Base-by-base conservation (phyloP, 108 stramenopile species). In the Discostella pseudostelligera region DNA sequence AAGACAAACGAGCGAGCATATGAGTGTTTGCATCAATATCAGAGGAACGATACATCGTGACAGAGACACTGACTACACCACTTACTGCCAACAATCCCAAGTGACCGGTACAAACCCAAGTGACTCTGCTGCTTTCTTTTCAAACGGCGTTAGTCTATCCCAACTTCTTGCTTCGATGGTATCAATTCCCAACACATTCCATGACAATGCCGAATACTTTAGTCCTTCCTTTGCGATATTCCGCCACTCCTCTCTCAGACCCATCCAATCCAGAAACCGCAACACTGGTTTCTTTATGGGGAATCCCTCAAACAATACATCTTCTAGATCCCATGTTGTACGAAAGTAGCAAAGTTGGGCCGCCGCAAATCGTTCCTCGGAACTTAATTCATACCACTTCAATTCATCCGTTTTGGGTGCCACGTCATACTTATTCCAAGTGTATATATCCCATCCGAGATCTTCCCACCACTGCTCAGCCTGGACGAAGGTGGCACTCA, bases 111-210 rank as follows among this genome's bases (percentile, higher is more conserved):
- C 14, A 35, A 54, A 54, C 12, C 53, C 53, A 0, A 54, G 22
- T 16, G 32, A 8, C 53, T 16, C 45, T 8, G 66, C 66, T 13
- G 53, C 56, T 32, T 39, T 39, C 55, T 22, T 67, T 43, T 67
- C 66, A 20, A 36, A 56, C 24, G 51, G 24, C 0, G 20, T 56
- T 28, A 67, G 37, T 11, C 43, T 28, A 5, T 54, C 51, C 66
- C 76, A 77, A 17, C 32, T 54, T 20, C 66, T 56, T 8, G 37
- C 26, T 36, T 77, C 76, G 9, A 54, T 29, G 8, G 26, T 21
- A 47, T 32, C 39, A 39, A 77, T 45, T 28, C 68, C 76, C 8
- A 65, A 14, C n/a, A 70, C 62, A 48, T 77, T 77, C 76, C 76
- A 77, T 9, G 63, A 50, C n/a, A 70, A 43, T 36, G 63, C 48